These are phyloP conservation scores for Lumnitzera littorea DNA, from an alignment of 345 rosid genomes.

Conservation along the genomic window DNA sequence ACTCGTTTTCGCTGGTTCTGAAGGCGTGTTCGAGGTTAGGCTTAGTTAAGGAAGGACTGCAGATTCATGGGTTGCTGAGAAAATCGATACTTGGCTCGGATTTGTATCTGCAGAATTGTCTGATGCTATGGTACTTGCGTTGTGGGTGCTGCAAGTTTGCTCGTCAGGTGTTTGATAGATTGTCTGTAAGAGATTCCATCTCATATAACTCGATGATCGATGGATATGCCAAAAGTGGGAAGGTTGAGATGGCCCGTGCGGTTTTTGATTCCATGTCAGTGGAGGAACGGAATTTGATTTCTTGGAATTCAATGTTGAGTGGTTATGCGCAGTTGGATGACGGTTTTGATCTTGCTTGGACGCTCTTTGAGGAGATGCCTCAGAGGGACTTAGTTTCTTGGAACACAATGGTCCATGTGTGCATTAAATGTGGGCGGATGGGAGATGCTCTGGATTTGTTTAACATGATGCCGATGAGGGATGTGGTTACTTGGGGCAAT, in stretches of 20 bases:
- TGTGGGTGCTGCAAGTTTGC: constrained; percentile 20
- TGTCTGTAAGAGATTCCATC: constrained; percentile 30
- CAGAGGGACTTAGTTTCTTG: constrained; percentile 39
- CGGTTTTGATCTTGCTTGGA: constrained; percentile 30
- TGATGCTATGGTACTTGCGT: constrained; percentile 18
- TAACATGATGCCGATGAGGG: constrained; percentile 34
- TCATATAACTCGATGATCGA: constrained; percentile 42
- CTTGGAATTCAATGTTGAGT: constrained; percentile 67
- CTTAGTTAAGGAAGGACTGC: constrained; percentile 31
- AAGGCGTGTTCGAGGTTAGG: constrained; percentile 40
- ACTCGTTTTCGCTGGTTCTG: constrained; percentile 37
- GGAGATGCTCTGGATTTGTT: constrained; percentile 33
- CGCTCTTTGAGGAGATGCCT: constrained; percentile 47
- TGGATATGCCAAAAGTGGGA: constrained; percentile 46
- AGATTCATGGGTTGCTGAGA: constrained; percentile 42
- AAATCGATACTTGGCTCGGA: constrained; percentile 22
- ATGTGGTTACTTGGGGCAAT: constrained; percentile 35
- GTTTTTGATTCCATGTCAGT: constrained; percentile 43
- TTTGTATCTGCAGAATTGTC: constrained; percentile 35
- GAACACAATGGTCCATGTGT: constrained; percentile 41
- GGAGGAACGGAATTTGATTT: constrained; percentile 31
- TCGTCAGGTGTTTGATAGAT: constrained; percentile 27
- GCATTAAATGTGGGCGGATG: constrained; percentile 30
- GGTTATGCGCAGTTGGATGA: constrained; percentile 32
- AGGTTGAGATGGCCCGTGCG: constrained; percentile 30